Evolutionary conservation across 345 rosid genomes (phyloP), one percentile per base, ranked within the genome.

Genomic region (Nephelium lappaceum): DNA sequence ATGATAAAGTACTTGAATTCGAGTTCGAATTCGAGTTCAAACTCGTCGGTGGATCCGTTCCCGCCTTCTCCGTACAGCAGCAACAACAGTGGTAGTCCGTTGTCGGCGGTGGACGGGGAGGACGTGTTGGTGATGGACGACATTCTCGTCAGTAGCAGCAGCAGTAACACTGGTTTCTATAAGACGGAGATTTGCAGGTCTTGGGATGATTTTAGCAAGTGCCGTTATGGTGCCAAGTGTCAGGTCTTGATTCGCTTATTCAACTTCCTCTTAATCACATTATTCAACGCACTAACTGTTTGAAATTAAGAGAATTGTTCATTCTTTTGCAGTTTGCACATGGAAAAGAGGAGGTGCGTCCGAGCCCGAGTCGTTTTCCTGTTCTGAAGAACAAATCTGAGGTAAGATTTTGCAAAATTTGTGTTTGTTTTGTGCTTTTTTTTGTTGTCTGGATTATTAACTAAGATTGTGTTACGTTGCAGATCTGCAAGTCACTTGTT

Each of bases 41-140:
- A 15, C 65, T 74, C 77, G 42, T 49, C 53, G 11, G 25, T n/a
- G 25, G 39, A 42, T 24, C 55, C 55, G 9, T 41, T 41, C 15
- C 27, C 51, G 51, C 51, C 49, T 63, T 68, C 69, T 16, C 43
- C 36, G 15, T 64, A 42, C 69, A 11, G 76, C 14, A 25, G 12
- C 24, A 14, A 24, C 63, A 71, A 41, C 11, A 11, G 27, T 16
- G 61, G 65, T 8, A 19, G 49, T 57, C 86, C 86, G 23, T 45
- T 84, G n/a, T 81, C 88, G 0, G 84, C 81, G 5, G 73, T 84
- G 23, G 81, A 84, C 23, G 85, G 80, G 68, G 90, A 89, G 27
- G 93, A 87, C 31, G 93, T 90, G 69, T 31, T 93, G 18, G 91
- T 94, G 62, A 86, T 89, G 88, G 98, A 94, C 78, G 94, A 86